Evolutionary conservation across 495 filamentous ascomycete species (phyloP).

Genomic region (Daldinia concentrica): DNA sequence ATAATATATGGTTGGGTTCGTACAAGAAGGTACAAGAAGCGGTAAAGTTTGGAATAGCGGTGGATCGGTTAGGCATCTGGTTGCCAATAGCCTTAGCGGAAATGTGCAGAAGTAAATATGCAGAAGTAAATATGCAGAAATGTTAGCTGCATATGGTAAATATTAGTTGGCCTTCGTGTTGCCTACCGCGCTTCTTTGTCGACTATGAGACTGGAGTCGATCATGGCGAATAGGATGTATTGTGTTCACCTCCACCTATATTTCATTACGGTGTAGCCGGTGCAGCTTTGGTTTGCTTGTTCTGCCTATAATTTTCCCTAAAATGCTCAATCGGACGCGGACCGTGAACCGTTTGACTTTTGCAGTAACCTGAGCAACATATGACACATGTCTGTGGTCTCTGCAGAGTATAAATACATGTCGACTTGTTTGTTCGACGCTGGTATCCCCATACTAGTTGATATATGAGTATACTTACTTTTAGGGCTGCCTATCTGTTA

Average conservation of each 20-base stretch:
- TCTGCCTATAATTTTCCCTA: neutral
- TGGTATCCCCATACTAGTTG: neutral
- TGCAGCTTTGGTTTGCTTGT: slow-evolving; percentile 2
- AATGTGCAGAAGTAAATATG: slow-evolving; percentile 1
- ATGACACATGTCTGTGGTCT: neutral
- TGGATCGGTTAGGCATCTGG: neutral
- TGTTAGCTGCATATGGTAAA: slow-evolving; percentile 10
- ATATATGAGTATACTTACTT: neutral
- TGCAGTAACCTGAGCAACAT: neutral
- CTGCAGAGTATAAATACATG: neutral
- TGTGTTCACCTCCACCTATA: slow-evolving; percentile 3
- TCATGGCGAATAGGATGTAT: slow-evolving; percentile 3
- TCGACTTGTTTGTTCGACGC: neutral
- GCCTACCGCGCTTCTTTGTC: slow-evolving; percentile 20
- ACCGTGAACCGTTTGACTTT: neutral
- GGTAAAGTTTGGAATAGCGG: neutral
- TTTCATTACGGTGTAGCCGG: neutral
- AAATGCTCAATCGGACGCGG: neutral
- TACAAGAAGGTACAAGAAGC: neutral
- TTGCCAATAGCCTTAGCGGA: slow-evolving; percentile 3
- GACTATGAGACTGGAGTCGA: slow-evolving; percentile 5
- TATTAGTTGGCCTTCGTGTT: slow-evolving; percentile 6
- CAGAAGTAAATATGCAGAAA: neutral
- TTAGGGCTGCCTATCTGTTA: neutral
- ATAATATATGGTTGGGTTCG: neutral